Evolutionary conservation across 192 early-diverging fungal genomes (phyloP).

Genomic region (Mortierella claussenii): DNA sequence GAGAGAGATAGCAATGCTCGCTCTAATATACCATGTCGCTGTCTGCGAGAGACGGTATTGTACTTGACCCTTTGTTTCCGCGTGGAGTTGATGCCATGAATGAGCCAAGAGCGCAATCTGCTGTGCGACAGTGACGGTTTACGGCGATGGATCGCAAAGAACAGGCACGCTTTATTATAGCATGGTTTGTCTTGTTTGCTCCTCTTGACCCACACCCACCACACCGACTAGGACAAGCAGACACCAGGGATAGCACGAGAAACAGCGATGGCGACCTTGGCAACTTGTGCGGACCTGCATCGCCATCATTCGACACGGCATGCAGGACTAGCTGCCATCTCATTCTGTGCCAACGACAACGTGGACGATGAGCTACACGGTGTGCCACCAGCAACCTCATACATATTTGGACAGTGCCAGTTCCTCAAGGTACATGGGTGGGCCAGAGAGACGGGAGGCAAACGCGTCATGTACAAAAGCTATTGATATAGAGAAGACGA

Average conservation of each 20-base stretch:
- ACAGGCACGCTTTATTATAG: too few species aligned
- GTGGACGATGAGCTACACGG: conserved; percentile 46
- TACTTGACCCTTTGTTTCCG: too few species aligned
- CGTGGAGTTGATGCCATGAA: too few species aligned
- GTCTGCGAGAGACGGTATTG: too few species aligned
- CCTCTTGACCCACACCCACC: too few species aligned
- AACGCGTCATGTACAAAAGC: not conserved
- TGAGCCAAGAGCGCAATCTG: too few species aligned
- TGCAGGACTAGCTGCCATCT: conserved; percentile 50
- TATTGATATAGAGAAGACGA: not conserved
- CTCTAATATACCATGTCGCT: too few species aligned
- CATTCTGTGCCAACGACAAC: conserved; percentile 49
- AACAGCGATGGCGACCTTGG: conserved; percentile 44
- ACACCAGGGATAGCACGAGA: not conserved
- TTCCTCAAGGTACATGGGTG: conserved; percentile 35
- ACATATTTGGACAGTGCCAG: conserved; percentile 46
- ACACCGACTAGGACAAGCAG: not conserved
- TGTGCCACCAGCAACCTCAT: conserved; percentile 35
- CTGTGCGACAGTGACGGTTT: too few species aligned
- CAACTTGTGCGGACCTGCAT: conserved; percentile 40
- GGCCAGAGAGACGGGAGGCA: not conserved
- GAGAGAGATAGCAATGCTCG: too few species aligned
- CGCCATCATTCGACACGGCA: conserved; percentile 41
- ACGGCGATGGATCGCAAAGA: too few species aligned
- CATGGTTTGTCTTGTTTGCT: too few species aligned